These are phyloP conservation scores for Phytophthora uliginosa DNA, from an alignment of 352 stramenopile genomes.

Conservation along the genomic window DNA sequence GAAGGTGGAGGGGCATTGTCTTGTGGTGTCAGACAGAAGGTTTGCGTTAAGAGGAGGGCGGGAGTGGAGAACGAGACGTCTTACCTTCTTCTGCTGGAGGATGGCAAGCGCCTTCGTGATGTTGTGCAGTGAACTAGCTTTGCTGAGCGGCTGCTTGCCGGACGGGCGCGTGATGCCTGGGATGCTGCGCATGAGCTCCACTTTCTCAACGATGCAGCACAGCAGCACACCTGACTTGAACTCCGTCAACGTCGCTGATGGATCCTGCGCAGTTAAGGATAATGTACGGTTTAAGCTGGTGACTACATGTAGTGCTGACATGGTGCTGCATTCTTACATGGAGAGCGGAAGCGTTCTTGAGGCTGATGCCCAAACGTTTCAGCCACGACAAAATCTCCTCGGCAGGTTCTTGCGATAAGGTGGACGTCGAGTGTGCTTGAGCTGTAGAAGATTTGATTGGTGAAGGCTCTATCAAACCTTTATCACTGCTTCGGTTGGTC, in stretches of 20 bases:
- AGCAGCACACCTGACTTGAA: slow-evolving; percentile 74
- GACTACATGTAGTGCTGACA: neutral
- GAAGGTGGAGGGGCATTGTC: slow-evolving; percentile 61
- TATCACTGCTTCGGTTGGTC: neutral
- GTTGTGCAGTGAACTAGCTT: slow-evolving; percentile 78
- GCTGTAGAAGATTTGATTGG: neutral
- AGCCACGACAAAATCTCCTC: slow-evolving; percentile 52
- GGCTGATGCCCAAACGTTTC: slow-evolving; percentile 40
- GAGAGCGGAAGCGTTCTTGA: slow-evolving; percentile 38
- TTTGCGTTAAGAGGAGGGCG: neutral
- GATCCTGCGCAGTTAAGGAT: slow-evolving; percentile 30
- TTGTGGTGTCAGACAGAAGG: slow-evolving; percentile 10
- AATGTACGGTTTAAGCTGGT: slow-evolving; percentile 2
- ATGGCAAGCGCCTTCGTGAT: slow-evolving; percentile 73
- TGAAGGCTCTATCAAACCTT: neutral
- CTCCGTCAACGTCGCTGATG: slow-evolving; percentile 39
- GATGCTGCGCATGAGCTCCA: slow-evolving; percentile 75
- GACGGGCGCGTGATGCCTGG: slow-evolving; percentile 50
- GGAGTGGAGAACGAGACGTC: neutral
- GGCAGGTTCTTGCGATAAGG: slow-evolving; percentile 4
- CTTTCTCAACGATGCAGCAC: slow-evolving; percentile 72
- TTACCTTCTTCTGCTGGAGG: slow-evolving; percentile 73
- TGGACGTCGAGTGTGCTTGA: neutral
- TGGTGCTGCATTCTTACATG: slow-evolving; percentile 33
- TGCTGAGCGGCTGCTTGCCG: slow-evolving; percentile 41